These are phyloP conservation scores for Trametes versicolor DNA, from an alignment of 1,284 basidiomycete genomes.

Conservation along the genomic window DNA sequence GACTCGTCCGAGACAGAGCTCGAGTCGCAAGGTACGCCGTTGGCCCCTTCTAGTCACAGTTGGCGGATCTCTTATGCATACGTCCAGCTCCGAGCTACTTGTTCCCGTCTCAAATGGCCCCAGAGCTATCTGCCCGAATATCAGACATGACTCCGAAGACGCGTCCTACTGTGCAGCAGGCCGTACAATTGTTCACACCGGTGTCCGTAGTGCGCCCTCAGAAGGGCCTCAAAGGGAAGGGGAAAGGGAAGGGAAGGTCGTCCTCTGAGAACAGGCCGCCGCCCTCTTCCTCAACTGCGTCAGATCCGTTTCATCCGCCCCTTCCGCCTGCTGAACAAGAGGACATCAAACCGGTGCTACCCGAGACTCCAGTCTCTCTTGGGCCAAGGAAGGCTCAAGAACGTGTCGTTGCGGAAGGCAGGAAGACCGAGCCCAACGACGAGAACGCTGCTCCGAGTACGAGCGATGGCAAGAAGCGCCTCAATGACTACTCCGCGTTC, in stretches of 20 bases:
- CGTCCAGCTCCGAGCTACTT: constrained; percentile 15
- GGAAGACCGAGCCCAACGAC: constrained; percentile 20
- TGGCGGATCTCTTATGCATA: not conserved
- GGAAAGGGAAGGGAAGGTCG: not conserved
- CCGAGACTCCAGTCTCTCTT: constrained; percentile 18
- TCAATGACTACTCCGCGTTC: constrained; percentile 35
- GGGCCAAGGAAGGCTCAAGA: constrained; percentile 27
- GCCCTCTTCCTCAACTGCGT: constrained; percentile 7
- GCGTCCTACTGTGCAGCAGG: not conserved
- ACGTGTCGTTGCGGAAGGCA: constrained; percentile 3
- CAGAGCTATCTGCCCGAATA: constrained; percentile 13
- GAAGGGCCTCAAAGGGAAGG: constrained; percentile 6
- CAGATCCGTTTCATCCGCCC: constrained; percentile 9
- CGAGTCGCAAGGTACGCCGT: constrained; percentile 34
- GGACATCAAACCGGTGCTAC: constrained; percentile 12
- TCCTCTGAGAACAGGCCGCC: not conserved
- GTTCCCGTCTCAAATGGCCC: constrained; percentile 27
- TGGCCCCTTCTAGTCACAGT: not conserved
- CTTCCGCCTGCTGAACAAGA: not conserved
- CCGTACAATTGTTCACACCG: constrained; percentile 26
- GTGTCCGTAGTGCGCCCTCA: constrained; percentile 23
- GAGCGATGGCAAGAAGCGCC: constrained; percentile 15
- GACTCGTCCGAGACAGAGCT: constrained; percentile 38
- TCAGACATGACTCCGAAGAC: constrained; percentile 20
- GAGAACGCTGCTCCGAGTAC: constrained; percentile 22